Conservation (phyloP, 257 asterid genomes). For the Ballota nigra region DNA sequence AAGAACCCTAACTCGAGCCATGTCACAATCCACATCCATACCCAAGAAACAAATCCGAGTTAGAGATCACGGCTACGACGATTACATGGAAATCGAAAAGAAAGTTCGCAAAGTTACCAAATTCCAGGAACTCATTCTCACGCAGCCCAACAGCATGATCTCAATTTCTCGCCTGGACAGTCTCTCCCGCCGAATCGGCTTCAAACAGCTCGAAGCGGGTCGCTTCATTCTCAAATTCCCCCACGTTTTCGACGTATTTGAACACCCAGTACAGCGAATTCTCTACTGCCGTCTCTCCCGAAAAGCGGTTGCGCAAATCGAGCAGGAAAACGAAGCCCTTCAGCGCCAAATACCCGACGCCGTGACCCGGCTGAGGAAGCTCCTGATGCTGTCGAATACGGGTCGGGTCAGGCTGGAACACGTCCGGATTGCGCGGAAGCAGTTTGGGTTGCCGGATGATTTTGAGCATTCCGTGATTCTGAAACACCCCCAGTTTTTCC, state of each 20-base stretch:
- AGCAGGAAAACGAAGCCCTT: constrained; percentile 65
- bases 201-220: constrained; percentile 69
- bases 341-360: constrained; percentile 59
- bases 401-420: constrained; percentile 79
- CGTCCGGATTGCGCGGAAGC: constrained; percentile 71
- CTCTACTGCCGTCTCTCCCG: constrained; percentile 68
- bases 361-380: constrained; percentile 61
- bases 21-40: constrained; percentile 81
- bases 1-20: constrained; percentile 29
- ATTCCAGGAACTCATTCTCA: constrained; percentile 65
- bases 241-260: constrained; percentile 80
- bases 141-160: constrained; percentile 61
- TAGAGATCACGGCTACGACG: constrained; percentile 80
- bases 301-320: constrained; percentile 56
- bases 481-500: constrained; percentile 59
- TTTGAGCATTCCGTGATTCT: constrained; percentile 69
- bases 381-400: constrained; percentile 61
- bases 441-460: constrained; percentile 86
- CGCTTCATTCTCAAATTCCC: constrained; percentile 76
- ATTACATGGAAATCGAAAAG: constrained; percentile 83
- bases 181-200: constrained; percentile 67
- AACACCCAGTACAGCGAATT: constrained; percentile 88
- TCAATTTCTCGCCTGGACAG: constrained; percentile 61
- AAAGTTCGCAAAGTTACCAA: constrained; percentile 69
- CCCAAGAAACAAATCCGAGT: constrained; percentile 72